Evolutionary conservation across 495 filamentous ascomycete genomes (phyloP), one percentile per base, ranked within the genome.

Genomic region (Haplographium delicatum): DNA sequence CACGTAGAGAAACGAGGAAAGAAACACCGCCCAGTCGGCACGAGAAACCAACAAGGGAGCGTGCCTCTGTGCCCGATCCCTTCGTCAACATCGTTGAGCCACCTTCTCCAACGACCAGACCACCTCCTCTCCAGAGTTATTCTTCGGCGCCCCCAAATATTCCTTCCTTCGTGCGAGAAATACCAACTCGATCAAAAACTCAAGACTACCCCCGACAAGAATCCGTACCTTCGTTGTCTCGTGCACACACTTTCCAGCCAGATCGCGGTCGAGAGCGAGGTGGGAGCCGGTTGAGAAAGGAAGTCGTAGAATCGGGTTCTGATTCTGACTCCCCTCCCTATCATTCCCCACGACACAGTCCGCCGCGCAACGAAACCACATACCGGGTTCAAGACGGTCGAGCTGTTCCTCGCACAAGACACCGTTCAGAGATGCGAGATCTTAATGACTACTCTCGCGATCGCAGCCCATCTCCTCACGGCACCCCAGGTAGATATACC

Each of bases 81-180:
- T 30, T 11, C 53, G 34, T 19, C 56, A 13, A 58, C 37, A 61
- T 63, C 23, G 61, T 63, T 30, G 58, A 61, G 18, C 46, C 58
- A 11, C 38, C 57, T 10, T 52, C 53, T 4, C 44, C 47, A 10
- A 11, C 30, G 5, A 10, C 23, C n/a, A 56, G 47, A 50, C 53
- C 50, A 30, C 61, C 61, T n/a, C 44, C 43, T 11, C 50, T 63
- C 4, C 54, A 60, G 26, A 53, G 38, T 1, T 45, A 63, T 24
- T 20, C 9, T 23, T 63, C 61, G 13, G 61, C 61, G 4, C 61
- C 61, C 27, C 61, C 56, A 3, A 51, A 45, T 18, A 2, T 51
- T 20, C 35, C 53, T 2, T 24, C 19, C 4, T 40, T 42, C 19
- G 5, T 6, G 11, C 42, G 48, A 16, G 39, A 48, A 28, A 52